Evolutionary conservation across 192 early-diverging fungal genomes (phyloP), one percentile per base, ranked within the genome.

Genomic region (Mortierella antarctica): DNA sequence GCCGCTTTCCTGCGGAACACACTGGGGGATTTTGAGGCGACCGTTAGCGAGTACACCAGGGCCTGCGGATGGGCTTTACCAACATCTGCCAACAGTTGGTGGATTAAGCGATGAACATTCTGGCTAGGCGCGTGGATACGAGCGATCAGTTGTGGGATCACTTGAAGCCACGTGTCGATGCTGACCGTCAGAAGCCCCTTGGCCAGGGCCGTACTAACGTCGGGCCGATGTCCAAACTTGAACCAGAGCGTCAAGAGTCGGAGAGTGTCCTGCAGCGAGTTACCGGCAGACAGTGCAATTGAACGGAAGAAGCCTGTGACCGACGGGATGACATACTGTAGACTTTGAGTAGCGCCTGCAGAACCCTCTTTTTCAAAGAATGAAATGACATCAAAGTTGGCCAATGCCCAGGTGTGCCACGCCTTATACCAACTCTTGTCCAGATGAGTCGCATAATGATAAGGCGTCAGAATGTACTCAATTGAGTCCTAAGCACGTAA

Each of bases 81-180:
- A 23, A 99, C 90, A 61, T 96, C 96, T 2, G 89, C 88, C 57
- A 99, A 83, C 31, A 99, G 72, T 60, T 96, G 92, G 70, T 96
- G 94, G 52, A 98, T 93, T 49, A 99, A 82, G 23, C 87, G 79
- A 54, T 95, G 92, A 0, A 97, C 93, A n/a, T 92, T 89, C n/a
- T 86, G 85, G 66, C 86, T 88, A n/a, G 91, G 88, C 7, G 93
- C 89, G 64, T 98, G 95, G 55, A 97, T 96, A 17, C 97, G 85
- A 0, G 96, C 97, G 87, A 99, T 95, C n/a, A 99, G 85, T 83
- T 98, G 96, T 18, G 97, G 97, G 69, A 99, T 98, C 13, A 99
- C 97, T 82, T 99, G 95, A 55, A 99, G 86, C 97, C 97, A 99
- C 0, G 94, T 96, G 50, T 95, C 94, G 67, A 97, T 94, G 20